Evolutionary conservation across 352 stramenopile species (phyloP), one percentile per base, ranked within the genome.

Genomic region (Phytophthora tentaculata): DNA sequence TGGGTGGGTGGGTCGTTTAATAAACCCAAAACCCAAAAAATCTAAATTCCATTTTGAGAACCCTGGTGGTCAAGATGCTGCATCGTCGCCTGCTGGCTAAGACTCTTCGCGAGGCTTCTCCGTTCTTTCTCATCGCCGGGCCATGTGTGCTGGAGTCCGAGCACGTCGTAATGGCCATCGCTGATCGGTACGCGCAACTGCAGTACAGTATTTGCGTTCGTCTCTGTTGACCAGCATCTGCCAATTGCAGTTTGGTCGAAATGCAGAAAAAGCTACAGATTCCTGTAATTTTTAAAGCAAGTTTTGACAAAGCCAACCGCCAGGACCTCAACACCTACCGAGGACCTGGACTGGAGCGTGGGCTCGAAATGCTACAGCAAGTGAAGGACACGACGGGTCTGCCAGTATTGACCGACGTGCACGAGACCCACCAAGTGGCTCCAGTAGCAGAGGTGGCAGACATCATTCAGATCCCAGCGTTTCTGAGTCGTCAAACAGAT

Each of bases 261-360:
- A 67, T 96, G 28, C 79, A 88, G 51, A 66, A 77, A 39, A 56
- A 83, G 17, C 66, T 94, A 29, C 47, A 84, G 37, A 92, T 96
- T 57, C 86, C 86, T 8, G 81, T 95, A 26, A 72, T 97, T 58
- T 97, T 96, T 75, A 97, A 97, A 60, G 88, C 86, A 0, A 96
- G 88, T 59, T 97, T 95, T 56, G 90, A 96, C 77, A 97, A 97
- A 54, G 89, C 90, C 26, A 96, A 97, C 57, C 86, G 90, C 12
- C 88, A 96, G 67, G 81, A 94, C 45, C 67, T 95, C 32, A 76
- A 69, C 32, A 95, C 86, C 61, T 96, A 90, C 64, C 76, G 90
- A 56, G 90, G 89, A 0, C 86, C 86, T 17, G 90, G 90, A 7
- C 71, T 97, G 9, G 76, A 84, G 4, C 57, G 79, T 12, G 89